These are phyloP conservation scores for Exophiala sideris DNA, from an alignment of 2,329 filamentous ascomycete genomes.

Conservation along the genomic window DNA sequence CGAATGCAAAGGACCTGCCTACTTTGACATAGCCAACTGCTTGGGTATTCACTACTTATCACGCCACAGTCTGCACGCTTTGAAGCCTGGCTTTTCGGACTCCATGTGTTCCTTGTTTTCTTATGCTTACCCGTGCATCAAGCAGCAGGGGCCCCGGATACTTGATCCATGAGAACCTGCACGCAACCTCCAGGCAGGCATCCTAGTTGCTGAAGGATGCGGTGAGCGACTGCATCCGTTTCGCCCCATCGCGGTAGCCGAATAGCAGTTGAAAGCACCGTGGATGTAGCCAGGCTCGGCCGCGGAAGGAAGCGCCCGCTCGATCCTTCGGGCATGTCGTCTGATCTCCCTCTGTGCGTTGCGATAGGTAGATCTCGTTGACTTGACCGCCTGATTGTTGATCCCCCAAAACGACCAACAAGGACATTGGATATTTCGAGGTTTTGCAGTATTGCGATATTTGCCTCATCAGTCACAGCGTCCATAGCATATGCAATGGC, in stretches of 20 bases:
- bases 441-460: neutral
- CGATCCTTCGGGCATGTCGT: neutral
- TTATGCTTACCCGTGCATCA: neutral
- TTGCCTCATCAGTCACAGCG: neutral
- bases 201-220: too few species aligned
- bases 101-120: neutral
- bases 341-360: neutral
- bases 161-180: too few species aligned
- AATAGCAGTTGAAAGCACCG: too few species aligned
- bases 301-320: neutral
- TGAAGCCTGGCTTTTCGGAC: neutral
- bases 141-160: neutral
- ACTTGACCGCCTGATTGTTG: neutral
- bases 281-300: neutral
- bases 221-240: too few species aligned
- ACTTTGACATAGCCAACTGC: neutral
- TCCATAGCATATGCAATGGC: too few species aligned
- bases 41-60: neutral
- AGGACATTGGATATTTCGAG: neutral
- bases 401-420: neutral
- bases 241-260: neutral
- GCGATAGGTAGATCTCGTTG: neutral
- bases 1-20: too few species aligned
- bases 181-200: too few species aligned
- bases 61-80: neutral